phyloP scores from a whole-genome alignment of 2,329 filamentous ascomycete species.

The Diaporthe humulicola region DNA sequence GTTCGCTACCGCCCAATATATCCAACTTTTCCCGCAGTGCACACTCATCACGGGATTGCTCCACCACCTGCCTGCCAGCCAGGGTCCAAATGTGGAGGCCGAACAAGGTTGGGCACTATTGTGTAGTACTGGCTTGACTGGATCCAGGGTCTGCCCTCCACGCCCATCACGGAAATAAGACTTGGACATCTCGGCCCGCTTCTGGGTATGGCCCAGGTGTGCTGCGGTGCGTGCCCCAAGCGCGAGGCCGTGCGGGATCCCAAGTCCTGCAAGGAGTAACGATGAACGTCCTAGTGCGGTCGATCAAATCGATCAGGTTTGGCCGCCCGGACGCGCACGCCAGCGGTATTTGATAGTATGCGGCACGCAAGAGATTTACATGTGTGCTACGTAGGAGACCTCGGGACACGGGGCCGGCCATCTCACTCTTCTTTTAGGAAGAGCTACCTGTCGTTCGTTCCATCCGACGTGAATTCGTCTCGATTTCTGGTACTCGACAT shows the following conservation, averaged over 20 bases:
- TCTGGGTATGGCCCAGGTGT: background rate
- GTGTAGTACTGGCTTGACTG: no score
- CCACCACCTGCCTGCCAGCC: background rate
- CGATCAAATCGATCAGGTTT: slow-evolving; percentile 4
- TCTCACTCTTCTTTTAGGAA: slow-evolving; percentile 1
- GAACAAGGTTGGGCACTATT: background rate
- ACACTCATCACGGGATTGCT: background rate
- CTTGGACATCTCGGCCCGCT: background rate
- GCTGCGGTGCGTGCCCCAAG: slow-evolving; percentile 2
- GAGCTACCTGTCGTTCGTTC: background rate
- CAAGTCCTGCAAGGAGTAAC: background rate
- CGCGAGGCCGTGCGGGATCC: slow-evolving; percentile 3
- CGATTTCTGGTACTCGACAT: background rate
- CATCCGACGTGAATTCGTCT: background rate
- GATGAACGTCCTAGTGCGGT: background rate
- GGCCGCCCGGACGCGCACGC: background rate
- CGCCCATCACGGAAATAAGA: background rate
- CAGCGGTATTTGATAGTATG: slow-evolving; percentile 1
- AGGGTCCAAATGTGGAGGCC: background rate
- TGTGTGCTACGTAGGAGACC: background rate
- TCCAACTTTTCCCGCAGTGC: background rate
- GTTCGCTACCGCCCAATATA: background rate
- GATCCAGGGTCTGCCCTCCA: no score
- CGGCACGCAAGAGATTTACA: background rate
- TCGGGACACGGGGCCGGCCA: background rate